phyloP scores from a whole-genome alignment of 495 filamentous ascomycete species.

The Aspergillus olivimuriae region DNA sequence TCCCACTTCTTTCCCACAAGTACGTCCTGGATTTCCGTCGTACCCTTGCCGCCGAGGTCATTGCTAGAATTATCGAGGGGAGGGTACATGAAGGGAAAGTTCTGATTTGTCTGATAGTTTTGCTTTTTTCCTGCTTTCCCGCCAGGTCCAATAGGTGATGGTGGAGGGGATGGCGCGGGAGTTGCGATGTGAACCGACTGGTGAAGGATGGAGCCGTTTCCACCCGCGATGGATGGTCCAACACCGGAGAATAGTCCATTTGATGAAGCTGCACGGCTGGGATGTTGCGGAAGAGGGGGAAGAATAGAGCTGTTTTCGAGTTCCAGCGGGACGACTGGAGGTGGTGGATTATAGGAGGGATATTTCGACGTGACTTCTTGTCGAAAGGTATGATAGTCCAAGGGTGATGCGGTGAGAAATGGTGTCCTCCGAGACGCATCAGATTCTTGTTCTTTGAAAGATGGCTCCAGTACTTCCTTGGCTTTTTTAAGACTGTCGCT shows the following conservation, averaged over 20 bases:
- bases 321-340: conserved; percentile 75
- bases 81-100: conserved; percentile 96
- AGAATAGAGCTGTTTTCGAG: conserved; percentile 85
- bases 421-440: conserved; percentile 35
- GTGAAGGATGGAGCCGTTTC: conserved; percentile 76
- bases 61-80: conserved; percentile 79
- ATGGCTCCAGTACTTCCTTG: conserved; percentile 52
- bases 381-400: conserved; percentile 94
- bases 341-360: conserved; percentile 88
- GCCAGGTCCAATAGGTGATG: conserved; percentile 78
- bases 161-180: conserved; percentile 92
- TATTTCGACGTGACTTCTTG: conserved; percentile 99
- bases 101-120: conserved; percentile 98
- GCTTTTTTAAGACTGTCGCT: conserved; percentile 61
- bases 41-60: conserved; percentile 79
- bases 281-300: conserved; percentile 73
- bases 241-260: conserved; percentile 38
- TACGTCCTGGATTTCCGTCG: conserved; percentile 64
- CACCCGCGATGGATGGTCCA: conserved; percentile 34
- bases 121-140: conserved; percentile 97
- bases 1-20: conserved; percentile 80
- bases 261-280: conserved; percentile 42
- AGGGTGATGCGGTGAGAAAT: conserved; percentile 80
- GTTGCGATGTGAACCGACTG: conserved; percentile 98
- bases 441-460: conserved; percentile 26